Percentiles rank a stretch among this genome's conserved stretches.
Evolutionary conservation across 306 rosid species (phyloP).

Genomic region (Oxytropis ochrocephala): DNA sequence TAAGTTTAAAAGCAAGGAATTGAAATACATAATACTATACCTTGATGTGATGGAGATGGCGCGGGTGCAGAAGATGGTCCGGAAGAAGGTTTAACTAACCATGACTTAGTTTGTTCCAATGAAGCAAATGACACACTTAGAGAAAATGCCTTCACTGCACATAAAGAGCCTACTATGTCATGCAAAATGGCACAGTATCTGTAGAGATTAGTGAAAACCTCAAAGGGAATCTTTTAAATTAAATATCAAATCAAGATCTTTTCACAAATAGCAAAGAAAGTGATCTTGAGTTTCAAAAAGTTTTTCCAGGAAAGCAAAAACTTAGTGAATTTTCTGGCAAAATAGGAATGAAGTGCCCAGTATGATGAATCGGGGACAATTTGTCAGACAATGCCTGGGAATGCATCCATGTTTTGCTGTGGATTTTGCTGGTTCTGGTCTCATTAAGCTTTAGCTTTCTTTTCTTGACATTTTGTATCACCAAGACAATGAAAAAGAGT

Average conservation of each 20-base stretch:
- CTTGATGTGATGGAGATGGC: constrained; percentile 65
- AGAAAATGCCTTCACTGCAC: constrained; percentile 61
- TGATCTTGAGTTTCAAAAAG: not conserved
- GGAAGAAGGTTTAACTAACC: constrained; percentile 40
- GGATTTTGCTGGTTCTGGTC: not conserved
- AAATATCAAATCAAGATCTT: not conserved
- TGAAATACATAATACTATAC: constrained; percentile 22
- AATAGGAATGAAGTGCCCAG: not conserved
- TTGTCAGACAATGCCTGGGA: not conserved
- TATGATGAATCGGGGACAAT: not conserved
- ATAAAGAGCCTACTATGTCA: constrained; percentile 3
- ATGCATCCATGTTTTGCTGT: not conserved
- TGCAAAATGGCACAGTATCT: not conserved
- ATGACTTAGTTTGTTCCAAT: constrained; percentile 30
- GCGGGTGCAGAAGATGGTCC: constrained; percentile 40
- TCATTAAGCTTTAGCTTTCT: not conserved
- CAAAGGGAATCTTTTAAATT: not conserved
- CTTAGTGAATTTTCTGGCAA: not conserved
- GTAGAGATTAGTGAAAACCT: not conserved
- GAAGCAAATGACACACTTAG: constrained; percentile 42
- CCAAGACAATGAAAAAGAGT: not conserved
- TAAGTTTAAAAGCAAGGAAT: not conserved
- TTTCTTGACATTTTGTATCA: not conserved
- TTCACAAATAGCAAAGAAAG: not conserved
- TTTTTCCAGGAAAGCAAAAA: constrained; percentile 1